Evolutionary conservation across 2,329 filamentous ascomycete genomes (phyloP), one percentile per base, ranked within the genome.

Genomic region (Ustilaginoidea virens): DNA sequence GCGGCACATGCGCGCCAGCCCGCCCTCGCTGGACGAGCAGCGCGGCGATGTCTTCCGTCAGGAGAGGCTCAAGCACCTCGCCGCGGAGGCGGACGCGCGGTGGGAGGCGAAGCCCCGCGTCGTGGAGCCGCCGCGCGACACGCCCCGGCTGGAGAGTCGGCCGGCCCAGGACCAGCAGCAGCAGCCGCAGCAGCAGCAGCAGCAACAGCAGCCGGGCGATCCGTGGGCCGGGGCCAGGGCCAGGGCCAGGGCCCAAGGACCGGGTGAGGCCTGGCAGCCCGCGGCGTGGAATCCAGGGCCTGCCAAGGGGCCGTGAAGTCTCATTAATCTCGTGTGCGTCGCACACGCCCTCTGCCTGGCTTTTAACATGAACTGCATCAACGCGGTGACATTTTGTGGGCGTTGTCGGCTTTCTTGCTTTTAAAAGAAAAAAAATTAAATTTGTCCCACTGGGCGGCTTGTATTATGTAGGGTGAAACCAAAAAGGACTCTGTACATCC

Each of bases 211-310:
- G 18, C 19, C 21, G 17, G 40, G 53, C 2, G 61, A 75, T 43
- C 73, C 74, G 3, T 79, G 74, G 73, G 65, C 64, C 17, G 61
- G 58, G 37, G 58, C 58, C 62, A 1, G 56, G 35, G 21, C 38
- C 48, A 58, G 37, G 58, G 58, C 62, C 1, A 57, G 35, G 21
- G 39, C 48, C 1, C 41, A 43, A 13, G 62, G 60, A 0, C 69
- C 72, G 0, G 61, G 73, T 30, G 73, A 80, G 45, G 58, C 53
- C n/a, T 80, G 74, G 73, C 71, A 79, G 48, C 77, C 77, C 0
- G 46, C 67, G 27, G 54, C 69, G 3, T 81, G 76, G 76, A 55
- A 48, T 5, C 70, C 70, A 15, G 24, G 13, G 13, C 14, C 24
- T 9, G 14, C 24, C 9, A 25, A 25, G 12, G 17, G 17, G 14